Evolutionary conservation across 768 basidiomycete species (phyloP), one percentile per base, ranked within the genome.

Genomic region (Ramaria sp.): DNA sequence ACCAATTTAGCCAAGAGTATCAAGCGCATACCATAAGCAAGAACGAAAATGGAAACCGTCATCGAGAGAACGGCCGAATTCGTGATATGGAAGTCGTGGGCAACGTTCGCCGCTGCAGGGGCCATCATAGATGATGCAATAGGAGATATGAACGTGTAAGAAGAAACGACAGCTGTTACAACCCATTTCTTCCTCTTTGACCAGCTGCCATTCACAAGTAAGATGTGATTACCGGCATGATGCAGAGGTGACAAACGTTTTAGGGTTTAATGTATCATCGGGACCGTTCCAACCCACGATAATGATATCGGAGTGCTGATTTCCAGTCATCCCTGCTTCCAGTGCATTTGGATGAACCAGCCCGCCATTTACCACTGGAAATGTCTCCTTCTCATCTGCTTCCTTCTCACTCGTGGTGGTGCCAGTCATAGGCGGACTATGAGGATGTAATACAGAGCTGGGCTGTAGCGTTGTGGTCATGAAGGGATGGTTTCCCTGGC

Each of bases 81-180:
- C 9, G 75, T 80, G 27, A 88, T 75, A 1, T 78, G 73, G 59
- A 89, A 82, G 19, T 79, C 67, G 2, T 65, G 57, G 2, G 73
- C 81, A 0, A 90, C 62, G 53, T 80, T 74, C 3, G 61, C 59
- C 0, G 74, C 70, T 0, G 86, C 86, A 0, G 86, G 86, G 0
- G 88, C 82, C 1, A 88, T 71, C 81, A 87, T 87, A 4, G 85
- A 79, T 4, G 88, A 90, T 0, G 86, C 81, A 0, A 88, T 72
- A 0, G 86, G 83, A 7, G 73, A 74, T 37, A 86, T 83, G 64
- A 86, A 83, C 0, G 85, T 83, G 64, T 84, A 88, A 0, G 74
- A 71, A 0, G 85, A 85, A 0, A 86, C 79, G 30, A 85, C 73
- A n/a, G 75, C 60, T 0, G 82, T 84, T 0, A 79, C 80, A 0